Percentiles rank a stretch among this genome's conserved stretches.
Conservation (phyloP, 192 early-diverging fungal genomes). For the Podila epigama region DNA sequence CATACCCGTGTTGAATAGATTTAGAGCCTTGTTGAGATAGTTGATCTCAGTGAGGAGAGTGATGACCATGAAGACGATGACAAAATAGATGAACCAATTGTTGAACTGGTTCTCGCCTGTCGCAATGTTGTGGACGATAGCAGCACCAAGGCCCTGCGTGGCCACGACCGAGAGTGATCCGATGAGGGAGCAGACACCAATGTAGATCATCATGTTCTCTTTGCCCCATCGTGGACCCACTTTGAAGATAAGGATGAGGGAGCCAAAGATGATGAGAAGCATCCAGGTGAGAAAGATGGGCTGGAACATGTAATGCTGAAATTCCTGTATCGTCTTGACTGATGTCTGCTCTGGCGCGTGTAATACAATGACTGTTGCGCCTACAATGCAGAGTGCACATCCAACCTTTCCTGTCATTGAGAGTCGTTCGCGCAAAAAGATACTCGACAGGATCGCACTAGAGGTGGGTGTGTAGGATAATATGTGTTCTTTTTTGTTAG, state of each 20-base stretch:
- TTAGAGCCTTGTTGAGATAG: constrained; percentile 96
- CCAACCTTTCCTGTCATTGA: constrained; percentile 85
- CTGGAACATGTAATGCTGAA: constrained; percentile 72
- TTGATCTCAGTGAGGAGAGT: constrained; percentile 92
- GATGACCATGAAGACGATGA: constrained; percentile 75
- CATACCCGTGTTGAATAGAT: constrained; percentile 81
- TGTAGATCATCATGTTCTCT: constrained; percentile 84
- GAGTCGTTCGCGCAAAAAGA: constrained; percentile 87
- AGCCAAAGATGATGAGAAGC: constrained; percentile 62
- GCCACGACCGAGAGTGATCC: constrained; percentile 90
- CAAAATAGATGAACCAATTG: constrained; percentile 83
- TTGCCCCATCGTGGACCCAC: constrained; percentile 82
- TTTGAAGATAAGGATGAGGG: constrained; percentile 75
- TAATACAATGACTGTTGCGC: constrained; percentile 84
- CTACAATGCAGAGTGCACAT: constrained; percentile 86
- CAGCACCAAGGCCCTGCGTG: constrained; percentile 88
- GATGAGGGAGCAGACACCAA: constrained; percentile 90
- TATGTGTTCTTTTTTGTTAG: no score
- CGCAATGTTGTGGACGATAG: constrained; percentile 83
- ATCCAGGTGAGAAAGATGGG: constrained; percentile 81
- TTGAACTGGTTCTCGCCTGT: constrained; percentile 85
- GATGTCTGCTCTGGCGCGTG: constrained; percentile 82
- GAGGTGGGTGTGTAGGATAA: no score
- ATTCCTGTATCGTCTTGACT: constrained; percentile 81
- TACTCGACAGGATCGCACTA: constrained; percentile 81